Evolutionary conservation across 2,329 filamentous ascomycete genomes (phyloP).

Genomic region (Onygenales sp.): DNA sequence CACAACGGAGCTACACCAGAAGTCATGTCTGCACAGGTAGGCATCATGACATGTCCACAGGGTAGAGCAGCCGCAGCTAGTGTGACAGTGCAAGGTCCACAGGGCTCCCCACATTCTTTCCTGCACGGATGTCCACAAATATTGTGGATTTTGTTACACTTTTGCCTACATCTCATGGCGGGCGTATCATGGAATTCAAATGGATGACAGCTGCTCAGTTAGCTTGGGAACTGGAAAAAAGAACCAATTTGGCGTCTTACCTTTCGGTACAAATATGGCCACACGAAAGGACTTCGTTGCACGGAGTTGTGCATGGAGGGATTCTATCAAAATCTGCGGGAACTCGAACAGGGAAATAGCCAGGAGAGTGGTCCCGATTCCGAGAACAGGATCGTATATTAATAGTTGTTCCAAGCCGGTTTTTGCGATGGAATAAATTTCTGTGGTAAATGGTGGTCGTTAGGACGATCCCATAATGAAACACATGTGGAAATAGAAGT

Average conservation of each 20-base stretch:
- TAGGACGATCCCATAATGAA: not conserved
- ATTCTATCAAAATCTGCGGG: slow-evolving; percentile 17
- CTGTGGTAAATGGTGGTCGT: not conserved
- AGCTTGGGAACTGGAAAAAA: not conserved
- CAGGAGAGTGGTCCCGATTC: slow-evolving; percentile 11
- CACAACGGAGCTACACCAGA: slow-evolving; percentile 9
- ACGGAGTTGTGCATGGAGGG: slow-evolving; percentile 13
- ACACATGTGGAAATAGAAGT: not conserved
- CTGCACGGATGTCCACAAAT: slow-evolving; percentile 12
- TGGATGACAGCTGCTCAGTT: slow-evolving; percentile 13
- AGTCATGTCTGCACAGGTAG: slow-evolving; percentile 9
- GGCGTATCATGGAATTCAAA: slow-evolving; percentile 11
- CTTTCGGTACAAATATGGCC: slow-evolving; percentile 14
- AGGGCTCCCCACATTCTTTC: slow-evolving; percentile 13
- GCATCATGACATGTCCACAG: slow-evolving; percentile 12
- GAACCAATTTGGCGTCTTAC: not conserved
- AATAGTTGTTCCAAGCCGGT: slow-evolving; percentile 15
- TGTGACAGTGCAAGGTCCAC: slow-evolving; percentile 10
- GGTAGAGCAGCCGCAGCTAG: slow-evolving; percentile 8
- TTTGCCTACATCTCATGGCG: slow-evolving; percentile 10
- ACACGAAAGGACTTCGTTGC: slow-evolving; percentile 15
- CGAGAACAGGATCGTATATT: slow-evolving; percentile 14
- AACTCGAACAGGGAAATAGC: slow-evolving; percentile 5
- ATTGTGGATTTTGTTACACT: slow-evolving; percentile 10
- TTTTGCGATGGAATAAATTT: slow-evolving; percentile 11